Conservation (phyloP, 768 basidiomycete genomes). For the Calocera cornea region DNA sequence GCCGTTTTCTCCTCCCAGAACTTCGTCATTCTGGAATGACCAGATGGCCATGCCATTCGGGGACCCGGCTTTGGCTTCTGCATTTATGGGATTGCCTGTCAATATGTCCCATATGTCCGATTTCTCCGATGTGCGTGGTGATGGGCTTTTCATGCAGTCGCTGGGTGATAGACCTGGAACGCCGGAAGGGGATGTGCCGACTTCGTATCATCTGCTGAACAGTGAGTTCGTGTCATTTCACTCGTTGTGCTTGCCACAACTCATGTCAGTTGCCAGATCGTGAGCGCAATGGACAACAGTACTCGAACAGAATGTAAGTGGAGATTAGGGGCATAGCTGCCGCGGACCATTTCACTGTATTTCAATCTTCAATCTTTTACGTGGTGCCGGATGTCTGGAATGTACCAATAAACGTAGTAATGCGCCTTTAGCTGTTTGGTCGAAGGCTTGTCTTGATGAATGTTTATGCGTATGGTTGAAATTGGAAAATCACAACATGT, state of each 20-base stretch:
- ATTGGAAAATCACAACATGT: not conserved
- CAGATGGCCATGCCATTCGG: slow-evolving; percentile 3
- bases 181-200: not conserved
- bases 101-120: slow-evolving; percentile 3
- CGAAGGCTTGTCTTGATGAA: not conserved
- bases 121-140: not conserved
- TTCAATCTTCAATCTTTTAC: not conserved
- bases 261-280: not conserved
- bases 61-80: not conserved
- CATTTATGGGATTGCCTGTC: not conserved
- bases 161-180: not conserved
- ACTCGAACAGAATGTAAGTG: not conserved
- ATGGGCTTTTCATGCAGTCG: not conserved
- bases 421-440: not conserved
- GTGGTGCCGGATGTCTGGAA: not conserved
- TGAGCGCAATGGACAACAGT: not conserved
- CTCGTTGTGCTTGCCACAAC: not conserved
- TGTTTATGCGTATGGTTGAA: not conserved
- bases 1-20: not conserved
- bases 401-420: slow-evolving; percentile 3
- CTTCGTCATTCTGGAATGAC: not conserved
- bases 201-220: not conserved
- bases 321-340: not conserved
- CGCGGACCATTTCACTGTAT: not conserved
- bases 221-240: not conserved